These are phyloP conservation scores for Clavispora carvajalis DNA, from an alignment of 805 yeast genomes.

Conservation along the genomic window DNA sequence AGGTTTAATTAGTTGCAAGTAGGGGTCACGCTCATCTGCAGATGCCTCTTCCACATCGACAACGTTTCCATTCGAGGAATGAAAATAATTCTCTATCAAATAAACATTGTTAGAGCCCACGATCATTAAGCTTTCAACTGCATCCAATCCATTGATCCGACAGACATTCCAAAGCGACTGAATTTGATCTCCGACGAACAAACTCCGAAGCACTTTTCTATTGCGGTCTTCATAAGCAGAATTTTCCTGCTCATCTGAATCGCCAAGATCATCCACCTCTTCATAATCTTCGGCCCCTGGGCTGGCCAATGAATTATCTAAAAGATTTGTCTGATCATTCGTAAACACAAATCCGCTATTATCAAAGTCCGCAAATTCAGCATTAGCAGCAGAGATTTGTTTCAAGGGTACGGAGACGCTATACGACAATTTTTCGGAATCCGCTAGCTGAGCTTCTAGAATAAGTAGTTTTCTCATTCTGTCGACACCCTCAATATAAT, in stretches of 20 bases:
- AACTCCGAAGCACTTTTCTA: slow-evolving; percentile 64
- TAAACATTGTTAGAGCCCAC: slow-evolving; percentile 63
- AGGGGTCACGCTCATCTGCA: slow-evolving; percentile 55
- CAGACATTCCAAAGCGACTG: slow-evolving; percentile 72
- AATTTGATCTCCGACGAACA: slow-evolving; percentile 67
- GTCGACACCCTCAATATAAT: slow-evolving; percentile 64
- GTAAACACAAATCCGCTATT: slow-evolving; percentile 10
- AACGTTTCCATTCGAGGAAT: slow-evolving; percentile 45
- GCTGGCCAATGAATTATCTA: slow-evolving; percentile 10
- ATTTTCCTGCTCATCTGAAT: slow-evolving; percentile 6
- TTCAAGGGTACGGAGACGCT: slow-evolving; percentile 36
- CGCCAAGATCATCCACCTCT: slow-evolving; percentile 14
- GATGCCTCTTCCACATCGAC: slow-evolving; percentile 68
- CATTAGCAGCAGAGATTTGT: slow-evolving; percentile 14
- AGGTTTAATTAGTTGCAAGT: slow-evolving; percentile 58
- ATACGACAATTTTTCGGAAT: slow-evolving; percentile 40
- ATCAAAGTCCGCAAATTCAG: slow-evolving; percentile 14
- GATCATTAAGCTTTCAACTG: slow-evolving; percentile 70
- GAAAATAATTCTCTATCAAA: slow-evolving; percentile 65
- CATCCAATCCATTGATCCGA: slow-evolving; percentile 69
- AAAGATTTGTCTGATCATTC: slow-evolving; percentile 22
- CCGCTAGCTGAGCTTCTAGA: slow-evolving; percentile 45
- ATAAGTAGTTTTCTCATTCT: slow-evolving; percentile 61
- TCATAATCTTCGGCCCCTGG: slow-evolving; percentile 21
- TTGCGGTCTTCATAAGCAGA: slow-evolving; percentile 56